Percentiles rank a stretch among this genome's conserved stretches.
phyloP scores from a whole-genome alignment of 495 filamentous ascomycete genomes.

The Penicillium waksmanii region DNA sequence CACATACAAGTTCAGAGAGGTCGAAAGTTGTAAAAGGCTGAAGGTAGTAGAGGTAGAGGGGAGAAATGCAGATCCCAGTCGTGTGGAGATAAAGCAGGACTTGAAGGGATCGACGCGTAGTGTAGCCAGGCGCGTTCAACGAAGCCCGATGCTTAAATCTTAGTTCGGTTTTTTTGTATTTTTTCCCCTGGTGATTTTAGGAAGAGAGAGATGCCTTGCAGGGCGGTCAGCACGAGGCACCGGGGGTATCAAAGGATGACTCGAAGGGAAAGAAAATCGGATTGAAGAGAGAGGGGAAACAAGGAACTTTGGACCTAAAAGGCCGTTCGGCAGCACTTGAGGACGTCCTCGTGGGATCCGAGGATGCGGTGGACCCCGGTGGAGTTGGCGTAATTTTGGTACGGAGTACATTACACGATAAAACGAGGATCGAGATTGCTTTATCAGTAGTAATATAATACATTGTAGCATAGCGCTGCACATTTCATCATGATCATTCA shows the following conservation, averaged over 20 bases:
- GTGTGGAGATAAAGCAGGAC: constrained; percentile 23
- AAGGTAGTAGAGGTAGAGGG: not conserved
- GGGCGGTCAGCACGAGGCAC: constrained; percentile 47
- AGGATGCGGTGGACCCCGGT: constrained; percentile 43
- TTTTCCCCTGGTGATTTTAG: constrained; percentile 22
- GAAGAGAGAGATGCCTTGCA: constrained; percentile 44
- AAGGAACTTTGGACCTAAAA: constrained; percentile 37
- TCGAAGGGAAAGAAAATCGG: constrained; percentile 33
- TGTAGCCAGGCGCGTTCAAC: constrained; percentile 28
- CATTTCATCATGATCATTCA: too few relatives aligned
- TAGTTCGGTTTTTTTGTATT: constrained; percentile 40
- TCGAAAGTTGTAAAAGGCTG: not conserved
- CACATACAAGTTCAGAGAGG: not conserved
- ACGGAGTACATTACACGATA: constrained; percentile 5
- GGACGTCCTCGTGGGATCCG: constrained; percentile 49
- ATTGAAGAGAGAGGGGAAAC: constrained; percentile 26
- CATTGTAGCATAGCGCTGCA: too few relatives aligned
- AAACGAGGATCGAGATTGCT: not conserved
- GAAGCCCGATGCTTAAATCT: constrained; percentile 54
- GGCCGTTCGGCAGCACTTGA: constrained; percentile 36
- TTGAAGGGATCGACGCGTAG: constrained; percentile 32
- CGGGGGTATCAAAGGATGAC: constrained; percentile 29
- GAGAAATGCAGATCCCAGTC: constrained; percentile 12
- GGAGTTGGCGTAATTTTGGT: constrained; percentile 47
- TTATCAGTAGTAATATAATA: too few relatives aligned